A percentile compares a stretch with the other conserved stretches of the same genome.
These are phyloP conservation scores for maize (Zea mays) DNA, from an alignment of 176 grass and related monocot genomes.

Conservation along the genomic window DNA sequence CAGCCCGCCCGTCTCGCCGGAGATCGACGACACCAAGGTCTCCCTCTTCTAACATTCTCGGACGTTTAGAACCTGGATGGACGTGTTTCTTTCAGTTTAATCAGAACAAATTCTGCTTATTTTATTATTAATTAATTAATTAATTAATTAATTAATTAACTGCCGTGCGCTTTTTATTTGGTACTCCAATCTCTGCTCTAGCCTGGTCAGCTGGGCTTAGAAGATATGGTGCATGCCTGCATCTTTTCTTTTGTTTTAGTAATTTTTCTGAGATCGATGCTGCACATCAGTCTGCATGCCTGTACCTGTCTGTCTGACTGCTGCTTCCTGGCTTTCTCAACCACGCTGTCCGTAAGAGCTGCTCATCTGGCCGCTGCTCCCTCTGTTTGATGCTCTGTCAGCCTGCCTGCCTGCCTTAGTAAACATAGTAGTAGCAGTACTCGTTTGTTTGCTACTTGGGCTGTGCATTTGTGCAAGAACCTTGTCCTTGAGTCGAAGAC, in stretches of 20 bases:
- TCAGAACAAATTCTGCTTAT: too few species aligned
- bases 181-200: background rate
- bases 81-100: background rate
- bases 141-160: too few species aligned
- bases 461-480: background rate
- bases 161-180: background rate
- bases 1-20: slow-evolving; percentile 90
- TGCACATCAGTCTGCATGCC: background rate
- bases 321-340: background rate
- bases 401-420: background rate
- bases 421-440: background rate
- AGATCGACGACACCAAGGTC: slow-evolving; percentile 86
- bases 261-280: background rate
- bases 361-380: background rate
- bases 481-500: background rate
- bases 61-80: background rate
- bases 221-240: background rate
- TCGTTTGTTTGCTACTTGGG: slow-evolving; percentile 6
- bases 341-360: slow-evolving; percentile 1
- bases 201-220: background rate
- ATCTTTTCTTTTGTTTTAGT: background rate
- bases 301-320: background rate
- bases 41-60: background rate
- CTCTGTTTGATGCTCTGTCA: slow-evolving; percentile 1
- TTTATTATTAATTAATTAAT: too few species aligned